Base-by-base conservation (phyloP, 306 rosid species). In the Castanea crenata region DNA sequence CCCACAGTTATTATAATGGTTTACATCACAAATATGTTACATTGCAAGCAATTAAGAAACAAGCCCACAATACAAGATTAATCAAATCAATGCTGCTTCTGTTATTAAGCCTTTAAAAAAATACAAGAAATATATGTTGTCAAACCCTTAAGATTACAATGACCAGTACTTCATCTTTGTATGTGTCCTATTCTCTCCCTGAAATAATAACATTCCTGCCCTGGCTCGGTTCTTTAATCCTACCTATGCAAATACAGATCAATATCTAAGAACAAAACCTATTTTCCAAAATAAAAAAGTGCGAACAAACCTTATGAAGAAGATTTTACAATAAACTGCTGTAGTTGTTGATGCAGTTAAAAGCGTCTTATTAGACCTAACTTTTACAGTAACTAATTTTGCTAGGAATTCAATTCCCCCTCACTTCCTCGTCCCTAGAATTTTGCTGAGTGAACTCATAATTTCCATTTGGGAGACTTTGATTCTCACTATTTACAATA, bases 381-480 rank as follows among this genome's bases (percentile, higher is more conserved):
- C 78, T 34, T 29, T 59, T 27, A 64, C 44, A 70, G 55, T 59
- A 61, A 41, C 12, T 32, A 1, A 23, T 81, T 73, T 51, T 31
- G 6, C n/a, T 32, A 18, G 72, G 25, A 34, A 31, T n/a, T 59
- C 21, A 71, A 49, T 49, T 12, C 49, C 65, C 31, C 46, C 63
- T 72, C 72, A 44, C 6, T 0, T 27, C 16, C 15, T 49, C 54
- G 15, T 23, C 52, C 58, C 11, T 72, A 32, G 31, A 89, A 83
- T 89, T 76, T 78, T 86, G 89, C 82, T 87, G 82, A 32, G 90
- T 77, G 84, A 89, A 80, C 79, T 77, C 90, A 63, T 84, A 80
- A 58, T 46, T 84, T 78, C 81, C 74, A 19, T 72, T 64, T 0
- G 85, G 75, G 64, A 63, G 29, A 69, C 80, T 71, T 76, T 55